Evolutionary conservation across 257 asterid species (phyloP).

Genomic region (Thymus mandschuricus): DNA sequence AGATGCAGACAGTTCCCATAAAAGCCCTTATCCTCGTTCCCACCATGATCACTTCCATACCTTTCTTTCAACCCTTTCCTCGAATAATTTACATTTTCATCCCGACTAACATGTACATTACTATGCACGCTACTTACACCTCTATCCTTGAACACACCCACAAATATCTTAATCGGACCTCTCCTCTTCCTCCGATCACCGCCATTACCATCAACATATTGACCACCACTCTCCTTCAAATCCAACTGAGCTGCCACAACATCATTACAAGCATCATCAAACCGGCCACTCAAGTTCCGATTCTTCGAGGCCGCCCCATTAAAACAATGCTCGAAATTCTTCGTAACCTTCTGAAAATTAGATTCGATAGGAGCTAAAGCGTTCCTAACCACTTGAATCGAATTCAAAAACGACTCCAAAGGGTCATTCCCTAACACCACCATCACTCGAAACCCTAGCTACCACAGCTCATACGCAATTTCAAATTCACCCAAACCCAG

Average conservation of each 20-base stretch:
- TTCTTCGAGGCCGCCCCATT: constrained; percentile 51
- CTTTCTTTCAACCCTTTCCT: constrained; percentile 66
- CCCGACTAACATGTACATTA: constrained; percentile 26
- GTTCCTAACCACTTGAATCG: constrained; percentile 72
- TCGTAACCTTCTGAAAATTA: constrained; percentile 69
- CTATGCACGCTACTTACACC: constrained; percentile 43
- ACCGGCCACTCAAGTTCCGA: constrained; percentile 33
- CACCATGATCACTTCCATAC: constrained; percentile 46
- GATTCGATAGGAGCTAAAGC: constrained; percentile 78
- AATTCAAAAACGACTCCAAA: constrained; percentile 77
- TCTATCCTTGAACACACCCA: constrained; percentile 61
- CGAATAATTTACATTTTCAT: constrained; percentile 32
- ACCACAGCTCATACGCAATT: constrained; percentile 44
- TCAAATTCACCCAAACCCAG: constrained; percentile 28
- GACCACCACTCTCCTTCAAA: constrained; percentile 45
- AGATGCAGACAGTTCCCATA: constrained; percentile 66
- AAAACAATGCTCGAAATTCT: constrained; percentile 80
- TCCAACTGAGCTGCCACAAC: constrained; percentile 41
- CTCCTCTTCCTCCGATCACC: constrained; percentile 53
- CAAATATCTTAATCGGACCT: constrained; percentile 58
- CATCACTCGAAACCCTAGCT: constrained; percentile 63
- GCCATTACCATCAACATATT: constrained; percentile 34
- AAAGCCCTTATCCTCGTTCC: constrained; percentile 45
- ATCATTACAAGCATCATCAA: constrained; percentile 36
- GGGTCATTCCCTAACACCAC: constrained; percentile 76